phyloP scores from a whole-genome alignment of 1,139 yeast genomes.

The Yarrowia galli region DNA sequence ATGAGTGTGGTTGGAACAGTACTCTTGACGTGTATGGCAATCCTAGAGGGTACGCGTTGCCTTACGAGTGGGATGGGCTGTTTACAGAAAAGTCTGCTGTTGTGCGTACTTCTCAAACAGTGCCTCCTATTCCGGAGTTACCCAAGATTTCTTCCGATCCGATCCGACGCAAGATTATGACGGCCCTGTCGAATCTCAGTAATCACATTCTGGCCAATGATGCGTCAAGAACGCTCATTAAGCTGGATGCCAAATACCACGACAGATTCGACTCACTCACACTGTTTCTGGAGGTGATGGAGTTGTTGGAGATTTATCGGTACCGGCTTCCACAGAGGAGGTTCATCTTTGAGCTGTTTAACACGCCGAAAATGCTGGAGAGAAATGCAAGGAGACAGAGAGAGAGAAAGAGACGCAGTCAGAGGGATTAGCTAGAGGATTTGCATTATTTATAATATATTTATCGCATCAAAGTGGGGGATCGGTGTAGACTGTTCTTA shows the following conservation, averaged over 20 bases:
- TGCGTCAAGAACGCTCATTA: slow-evolving; percentile 68
- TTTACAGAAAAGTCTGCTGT: slow-evolving; percentile 36
- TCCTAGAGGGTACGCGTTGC: slow-evolving; percentile 57
- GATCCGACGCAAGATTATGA: slow-evolving; percentile 59
- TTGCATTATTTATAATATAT: slow-evolving; percentile 38
- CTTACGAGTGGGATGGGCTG: slow-evolving; percentile 43
- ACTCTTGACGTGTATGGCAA: slow-evolving; percentile 60
- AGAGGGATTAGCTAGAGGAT: slow-evolving; percentile 24
- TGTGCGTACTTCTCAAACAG: background rate
- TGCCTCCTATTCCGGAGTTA: slow-evolving; percentile 18
- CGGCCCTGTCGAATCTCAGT: slow-evolving; percentile 67
- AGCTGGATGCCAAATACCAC: slow-evolving; percentile 62
- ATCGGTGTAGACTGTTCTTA: no score
- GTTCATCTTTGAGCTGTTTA: slow-evolving; percentile 73
- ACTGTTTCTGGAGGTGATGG: slow-evolving; percentile 66
- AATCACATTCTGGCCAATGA: slow-evolving; percentile 68
- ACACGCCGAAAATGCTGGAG: slow-evolving; percentile 65
- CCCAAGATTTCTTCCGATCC: slow-evolving; percentile 47
- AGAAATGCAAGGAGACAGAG: slow-evolving; percentile 43
- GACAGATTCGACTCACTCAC: slow-evolving; percentile 64
- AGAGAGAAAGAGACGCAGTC: slow-evolving; percentile 30
- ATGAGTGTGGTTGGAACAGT: slow-evolving; percentile 79
- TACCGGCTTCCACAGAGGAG: slow-evolving; percentile 70
- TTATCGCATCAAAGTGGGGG: slow-evolving; percentile 34
- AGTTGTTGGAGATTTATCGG: slow-evolving; percentile 69